phyloP scores from a whole-genome alignment of 345 rosid genomes.

The Citrus unshiu region DNA sequence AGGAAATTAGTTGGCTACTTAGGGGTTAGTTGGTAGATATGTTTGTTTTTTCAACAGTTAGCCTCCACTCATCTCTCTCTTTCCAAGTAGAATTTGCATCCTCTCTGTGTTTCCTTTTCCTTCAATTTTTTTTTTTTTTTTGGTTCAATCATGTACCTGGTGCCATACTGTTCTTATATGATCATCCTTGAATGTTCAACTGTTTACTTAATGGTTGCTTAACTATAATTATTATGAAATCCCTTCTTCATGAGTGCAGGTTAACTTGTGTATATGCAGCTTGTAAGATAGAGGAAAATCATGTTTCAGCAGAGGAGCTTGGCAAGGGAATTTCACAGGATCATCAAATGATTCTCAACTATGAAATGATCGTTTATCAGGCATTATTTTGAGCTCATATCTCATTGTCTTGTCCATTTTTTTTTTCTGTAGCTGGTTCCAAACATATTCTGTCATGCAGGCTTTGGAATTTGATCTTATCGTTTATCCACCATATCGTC shows the following conservation, averaged over 20 bases:
- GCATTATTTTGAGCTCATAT: constrained; percentile 35
- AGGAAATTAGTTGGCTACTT: background rate
- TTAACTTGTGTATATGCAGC: constrained; percentile 94
- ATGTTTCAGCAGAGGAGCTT: constrained; percentile 98
- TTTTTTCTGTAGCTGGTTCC: background rate
- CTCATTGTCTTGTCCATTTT: constrained; percentile 9
- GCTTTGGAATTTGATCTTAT: constrained; percentile 96
- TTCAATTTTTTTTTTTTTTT: background rate
- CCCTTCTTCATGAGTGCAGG: constrained; percentile 44
- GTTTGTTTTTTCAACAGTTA: background rate
- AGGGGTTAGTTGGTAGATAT: background rate
- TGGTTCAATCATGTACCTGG: background rate
- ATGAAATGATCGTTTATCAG: constrained; percentile 96
- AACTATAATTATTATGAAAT: constrained; percentile 1
- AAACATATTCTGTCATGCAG: constrained; percentile 40
- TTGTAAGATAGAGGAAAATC: constrained; percentile 98
- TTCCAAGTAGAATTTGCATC: background rate
- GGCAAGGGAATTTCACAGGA: constrained; percentile 98
- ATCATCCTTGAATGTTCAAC: background rate
- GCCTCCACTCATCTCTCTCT: background rate
- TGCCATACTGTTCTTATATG: background rate
- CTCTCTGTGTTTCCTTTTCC: background rate
- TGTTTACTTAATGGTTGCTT: background rate
- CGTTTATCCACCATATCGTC: constrained; percentile 89
- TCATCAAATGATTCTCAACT: constrained; percentile 96